Percentiles rank a stretch among this genome's conserved stretches.
Evolutionary conservation across 1,139 yeast genomes (phyloP).

Genomic region (Schwanniomyces etchellsii): DNA sequence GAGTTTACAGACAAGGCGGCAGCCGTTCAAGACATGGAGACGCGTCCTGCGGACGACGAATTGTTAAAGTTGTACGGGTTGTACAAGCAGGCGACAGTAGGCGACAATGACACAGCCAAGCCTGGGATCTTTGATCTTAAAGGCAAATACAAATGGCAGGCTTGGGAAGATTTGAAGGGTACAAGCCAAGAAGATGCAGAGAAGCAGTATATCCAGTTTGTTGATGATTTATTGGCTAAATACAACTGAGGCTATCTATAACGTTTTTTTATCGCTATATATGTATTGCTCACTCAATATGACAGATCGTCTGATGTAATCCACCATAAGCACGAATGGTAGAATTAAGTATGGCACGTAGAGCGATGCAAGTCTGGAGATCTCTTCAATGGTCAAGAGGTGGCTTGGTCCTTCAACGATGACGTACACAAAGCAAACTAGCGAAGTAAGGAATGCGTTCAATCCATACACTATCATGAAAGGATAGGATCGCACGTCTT

Average conservation of each 20-base stretch:
- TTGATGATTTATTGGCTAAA: conserved; percentile 57
- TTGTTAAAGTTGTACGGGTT: conserved; percentile 79
- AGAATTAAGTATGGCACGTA: conserved; percentile 66
- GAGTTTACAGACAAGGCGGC: conserved; percentile 65
- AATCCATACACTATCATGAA: conserved; percentile 64
- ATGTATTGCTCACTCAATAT: neutral
- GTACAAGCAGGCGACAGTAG: conserved; percentile 94
- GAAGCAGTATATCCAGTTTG: conserved; percentile 70
- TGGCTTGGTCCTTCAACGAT: conserved; percentile 20
- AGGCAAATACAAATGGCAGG: conserved; percentile 96
- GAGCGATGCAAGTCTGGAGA: conserved; percentile 39
- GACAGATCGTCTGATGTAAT: conserved; percentile 14
- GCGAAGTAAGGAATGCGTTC: conserved; percentile 70
- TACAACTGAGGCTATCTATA: conserved; percentile 18
- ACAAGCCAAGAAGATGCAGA: conserved; percentile 88
- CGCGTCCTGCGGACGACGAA: conserved; percentile 83
- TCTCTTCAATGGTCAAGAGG: conserved; percentile 32
- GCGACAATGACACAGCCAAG: conserved; percentile 82
- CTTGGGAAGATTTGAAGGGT: conserved; percentile 90
- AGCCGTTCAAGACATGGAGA: conserved; percentile 68
- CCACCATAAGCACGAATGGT: conserved; percentile 53
- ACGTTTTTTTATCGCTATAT: conserved; percentile 1
- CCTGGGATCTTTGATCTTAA: conserved; percentile 88
- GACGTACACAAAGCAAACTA: conserved; percentile 55
- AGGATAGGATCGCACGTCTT: conserved; percentile 34